phyloP scores from a whole-genome alignment of 352 stramenopile species.

The Globisporangium barbulae region DNA sequence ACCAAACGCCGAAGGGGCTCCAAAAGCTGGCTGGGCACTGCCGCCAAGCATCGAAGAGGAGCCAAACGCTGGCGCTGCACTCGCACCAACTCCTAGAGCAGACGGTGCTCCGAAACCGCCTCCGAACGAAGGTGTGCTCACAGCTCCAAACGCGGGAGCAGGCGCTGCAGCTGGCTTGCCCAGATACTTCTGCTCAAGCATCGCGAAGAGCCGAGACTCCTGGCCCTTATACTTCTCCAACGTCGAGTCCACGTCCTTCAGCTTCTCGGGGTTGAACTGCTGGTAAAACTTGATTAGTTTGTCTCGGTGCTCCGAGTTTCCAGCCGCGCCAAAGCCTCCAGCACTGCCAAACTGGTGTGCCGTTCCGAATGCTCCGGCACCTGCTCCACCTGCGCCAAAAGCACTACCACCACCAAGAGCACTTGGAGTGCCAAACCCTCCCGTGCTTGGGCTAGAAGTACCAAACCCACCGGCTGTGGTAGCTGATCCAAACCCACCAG shows the following conservation, averaged over 20 bases:
- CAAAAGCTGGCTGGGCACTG: constrained; percentile 29
- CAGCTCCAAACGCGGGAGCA: constrained; percentile 36
- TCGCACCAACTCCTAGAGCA: constrained; percentile 33
- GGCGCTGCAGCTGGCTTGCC: constrained; percentile 24
- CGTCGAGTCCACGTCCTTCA: constrained; percentile 62
- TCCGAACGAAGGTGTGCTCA: constrained; percentile 30
- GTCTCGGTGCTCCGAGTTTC: constrained; percentile 46
- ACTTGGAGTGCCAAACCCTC: constrained; percentile 13
- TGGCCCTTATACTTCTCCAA: constrained; percentile 75
- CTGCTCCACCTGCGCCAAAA: constrained; percentile 11
- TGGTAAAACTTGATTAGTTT: constrained; percentile 67
- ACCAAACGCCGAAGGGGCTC: constrained; percentile 19
- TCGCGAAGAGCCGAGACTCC: constrained; percentile 61
- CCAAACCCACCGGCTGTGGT: constrained; percentile 11
- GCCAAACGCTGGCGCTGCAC: constrained; percentile 41
- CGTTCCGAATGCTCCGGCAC: constrained; percentile 15
- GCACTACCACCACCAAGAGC: constrained; percentile 13
- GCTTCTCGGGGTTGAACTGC: constrained; percentile 67
- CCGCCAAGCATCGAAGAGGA: constrained; percentile 36
- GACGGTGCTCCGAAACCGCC: constrained; percentile 50
- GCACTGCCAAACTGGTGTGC: constrained; percentile 31
- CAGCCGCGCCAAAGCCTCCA: constrained; percentile 31
- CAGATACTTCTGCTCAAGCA: constrained; percentile 78
- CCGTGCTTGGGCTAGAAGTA: not conserved
- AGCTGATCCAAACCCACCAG: constrained; percentile 10